Evolutionary conservation across 306 rosid genomes (phyloP).

Genomic region (Adenanthera pavonina): DNA sequence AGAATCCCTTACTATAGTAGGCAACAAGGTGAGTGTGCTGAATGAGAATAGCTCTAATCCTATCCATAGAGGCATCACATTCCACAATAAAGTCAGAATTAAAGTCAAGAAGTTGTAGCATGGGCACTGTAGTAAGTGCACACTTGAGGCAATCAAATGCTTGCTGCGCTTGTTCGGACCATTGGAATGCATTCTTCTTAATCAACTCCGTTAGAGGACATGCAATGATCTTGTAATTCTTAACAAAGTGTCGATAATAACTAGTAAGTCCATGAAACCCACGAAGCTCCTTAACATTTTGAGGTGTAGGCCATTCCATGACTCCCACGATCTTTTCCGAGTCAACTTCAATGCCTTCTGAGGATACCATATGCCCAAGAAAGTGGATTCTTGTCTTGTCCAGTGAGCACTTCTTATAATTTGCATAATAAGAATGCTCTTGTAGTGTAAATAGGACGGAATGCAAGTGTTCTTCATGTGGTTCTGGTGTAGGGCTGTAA

Average conservation of each 20-base stretch:
- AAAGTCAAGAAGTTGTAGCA: neutral
- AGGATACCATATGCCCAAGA: neutral
- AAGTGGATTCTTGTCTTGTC: no score
- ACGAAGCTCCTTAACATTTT: neutral
- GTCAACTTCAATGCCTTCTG: neutral
- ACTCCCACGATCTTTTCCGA: neutral
- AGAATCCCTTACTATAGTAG: neutral
- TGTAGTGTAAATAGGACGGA: no score
- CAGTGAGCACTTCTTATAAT: no score
- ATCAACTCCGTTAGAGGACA: neutral
- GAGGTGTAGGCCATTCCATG: neutral
- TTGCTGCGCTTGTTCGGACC: neutral
- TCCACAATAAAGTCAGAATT: neutral
- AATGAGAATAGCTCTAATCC: neutral
- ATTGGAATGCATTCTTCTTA: neutral
- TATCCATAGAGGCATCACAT: neutral
- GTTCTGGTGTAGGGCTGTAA: no score
- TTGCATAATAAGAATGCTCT: no score
- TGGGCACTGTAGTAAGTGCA: neutral
- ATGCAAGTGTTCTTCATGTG: no score
- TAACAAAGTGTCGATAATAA: neutral
- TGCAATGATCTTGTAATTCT: neutral
- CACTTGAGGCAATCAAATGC: neutral
- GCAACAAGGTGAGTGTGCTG: neutral
- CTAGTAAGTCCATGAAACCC: neutral